These are phyloP conservation scores for Cochlearia excelsa DNA, from an alignment of 345 rosid species.

Conservation along the genomic window DNA sequence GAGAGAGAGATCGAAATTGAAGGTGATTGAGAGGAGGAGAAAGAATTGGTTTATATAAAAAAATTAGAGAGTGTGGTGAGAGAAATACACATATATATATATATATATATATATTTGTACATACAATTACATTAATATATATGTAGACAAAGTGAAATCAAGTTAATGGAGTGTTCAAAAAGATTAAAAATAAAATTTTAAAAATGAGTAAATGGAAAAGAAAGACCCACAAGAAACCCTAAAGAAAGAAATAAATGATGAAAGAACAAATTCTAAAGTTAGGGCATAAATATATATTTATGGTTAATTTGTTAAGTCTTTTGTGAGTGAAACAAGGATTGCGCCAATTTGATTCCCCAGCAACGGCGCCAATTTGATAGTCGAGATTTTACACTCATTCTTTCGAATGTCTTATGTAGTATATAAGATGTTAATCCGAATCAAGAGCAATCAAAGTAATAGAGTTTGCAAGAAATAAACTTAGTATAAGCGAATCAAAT, in stretches of 20 bases:
- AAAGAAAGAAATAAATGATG: slow-evolving; percentile 43
- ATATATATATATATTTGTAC: slow-evolving; percentile 5
- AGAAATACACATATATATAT: slow-evolving; percentile 1
- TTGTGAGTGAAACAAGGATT: slow-evolving; percentile 50
- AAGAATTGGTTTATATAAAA: slow-evolving; percentile 40
- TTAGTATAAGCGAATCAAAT: too few species aligned
- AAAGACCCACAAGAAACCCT: slow-evolving; percentile 46
- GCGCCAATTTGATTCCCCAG: too few species aligned
- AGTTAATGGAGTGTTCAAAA: slow-evolving; percentile 35
- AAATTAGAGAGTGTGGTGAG: background rate
- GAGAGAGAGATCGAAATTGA: slow-evolving; percentile 1
- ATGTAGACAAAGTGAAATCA: slow-evolving; percentile 31
- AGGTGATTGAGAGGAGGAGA: slow-evolving; percentile 23
- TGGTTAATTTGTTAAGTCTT: slow-evolving; percentile 36
- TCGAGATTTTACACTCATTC: too few species aligned
- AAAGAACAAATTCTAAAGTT: slow-evolving; percentile 38
- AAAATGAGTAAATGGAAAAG: slow-evolving; percentile 30
- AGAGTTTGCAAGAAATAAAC: too few species aligned
- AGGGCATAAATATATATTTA: slow-evolving; percentile 33
- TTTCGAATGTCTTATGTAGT: too few species aligned
- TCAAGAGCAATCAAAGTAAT: too few species aligned
- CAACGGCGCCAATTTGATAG: too few species aligned
- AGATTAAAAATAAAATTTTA: slow-evolving; percentile 25
- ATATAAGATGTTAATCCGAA: too few species aligned
- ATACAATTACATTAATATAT: slow-evolving; percentile 20